phyloP scores from a whole-genome alignment of 805 yeast genomes.

The Saturnispora bothae region DNA sequence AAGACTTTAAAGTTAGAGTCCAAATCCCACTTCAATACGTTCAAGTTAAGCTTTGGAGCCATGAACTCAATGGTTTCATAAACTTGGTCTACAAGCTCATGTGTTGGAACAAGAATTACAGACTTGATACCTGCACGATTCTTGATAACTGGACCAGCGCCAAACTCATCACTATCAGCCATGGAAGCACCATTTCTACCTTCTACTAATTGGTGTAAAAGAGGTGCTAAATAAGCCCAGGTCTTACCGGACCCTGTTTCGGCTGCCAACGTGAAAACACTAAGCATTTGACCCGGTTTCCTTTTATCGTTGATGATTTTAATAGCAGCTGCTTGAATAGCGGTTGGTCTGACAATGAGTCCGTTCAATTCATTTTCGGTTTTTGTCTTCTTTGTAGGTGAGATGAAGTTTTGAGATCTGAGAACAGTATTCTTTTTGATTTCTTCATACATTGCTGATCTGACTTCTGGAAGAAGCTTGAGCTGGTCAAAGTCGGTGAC shows the following conservation, averaged over 20 bases:
- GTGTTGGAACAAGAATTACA: slow-evolving; percentile 79
- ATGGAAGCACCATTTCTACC: slow-evolving; percentile 30
- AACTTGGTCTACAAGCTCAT: slow-evolving; percentile 80
- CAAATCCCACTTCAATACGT: slow-evolving; percentile 51
- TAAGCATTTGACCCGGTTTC: slow-evolving; percentile 29
- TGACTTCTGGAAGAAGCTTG: slow-evolving; percentile 54
- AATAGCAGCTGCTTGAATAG: slow-evolving; percentile 73
- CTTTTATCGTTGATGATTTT: slow-evolving; percentile 40
- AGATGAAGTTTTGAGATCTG: slow-evolving; percentile 25
- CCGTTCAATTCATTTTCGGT: slow-evolving; percentile 28
- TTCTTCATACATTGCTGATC: slow-evolving; percentile 47
- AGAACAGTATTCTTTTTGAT: slow-evolving; percentile 38
- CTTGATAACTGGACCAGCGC: slow-evolving; percentile 10
- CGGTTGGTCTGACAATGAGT: slow-evolving; percentile 48
- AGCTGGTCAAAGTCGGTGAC: slow-evolving; percentile 57
- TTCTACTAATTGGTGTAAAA: slow-evolving; percentile 57
- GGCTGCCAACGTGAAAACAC: slow-evolving; percentile 76
- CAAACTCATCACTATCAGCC: slow-evolving; percentile 15
- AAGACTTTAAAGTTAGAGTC: slow-evolving; percentile 45
- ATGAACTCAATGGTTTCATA: slow-evolving; percentile 31
- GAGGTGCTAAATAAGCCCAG: slow-evolving; percentile 76
- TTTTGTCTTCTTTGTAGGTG: slow-evolving; percentile 22
- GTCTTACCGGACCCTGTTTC: slow-evolving; percentile 98
- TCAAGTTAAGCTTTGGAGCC: slow-evolving; percentile 30
- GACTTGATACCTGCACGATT: slow-evolving; percentile 46